Conservation (phyloP, 164 flowering plant species). For the Umbilicus rupestris region DNA sequence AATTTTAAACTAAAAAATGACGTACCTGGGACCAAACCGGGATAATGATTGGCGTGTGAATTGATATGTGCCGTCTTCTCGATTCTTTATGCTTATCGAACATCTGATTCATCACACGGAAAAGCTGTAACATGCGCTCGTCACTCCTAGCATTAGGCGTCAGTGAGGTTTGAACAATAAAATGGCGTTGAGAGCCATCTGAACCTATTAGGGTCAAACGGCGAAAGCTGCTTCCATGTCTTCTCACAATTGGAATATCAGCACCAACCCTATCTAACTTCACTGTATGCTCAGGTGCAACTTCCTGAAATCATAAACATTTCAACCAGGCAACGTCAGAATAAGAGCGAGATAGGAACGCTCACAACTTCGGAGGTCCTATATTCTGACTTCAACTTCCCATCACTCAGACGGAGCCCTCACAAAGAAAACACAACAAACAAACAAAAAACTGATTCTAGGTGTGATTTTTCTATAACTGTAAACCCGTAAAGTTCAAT, state of each 20-base stretch:
- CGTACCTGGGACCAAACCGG: conserved; percentile 99
- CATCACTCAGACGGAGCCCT: no score
- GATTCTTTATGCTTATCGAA: conserved; percentile 99
- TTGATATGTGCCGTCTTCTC: conserved; percentile 77
- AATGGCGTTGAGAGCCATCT: conserved; percentile 97
- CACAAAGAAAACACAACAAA: no score
- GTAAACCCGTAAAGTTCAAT: no score
- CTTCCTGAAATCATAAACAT: conserved; percentile 45
- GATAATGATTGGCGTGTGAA: conserved; percentile 93
- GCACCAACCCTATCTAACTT: conserved; percentile 95
- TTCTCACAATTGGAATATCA: conserved; percentile 89
- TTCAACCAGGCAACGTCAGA: no score
- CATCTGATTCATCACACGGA: conserved; percentile 95
- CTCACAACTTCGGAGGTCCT: no score
- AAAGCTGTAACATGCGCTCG: conserved; percentile 91
- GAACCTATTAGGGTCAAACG: conserved; percentile 92
- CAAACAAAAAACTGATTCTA: no score
- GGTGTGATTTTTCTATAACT: no score
- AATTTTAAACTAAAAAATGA: not conserved
- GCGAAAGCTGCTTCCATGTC: conserved; percentile 98
- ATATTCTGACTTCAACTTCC: no score
- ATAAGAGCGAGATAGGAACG: no score
- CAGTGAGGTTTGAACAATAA: conserved; percentile 93
- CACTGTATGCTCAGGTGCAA: conserved; percentile 96
- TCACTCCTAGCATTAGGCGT: conserved; percentile 99